Base-by-base conservation (phyloP, 2,329 filamentous ascomycete genomes). In the Cercospora canescens region DNA sequence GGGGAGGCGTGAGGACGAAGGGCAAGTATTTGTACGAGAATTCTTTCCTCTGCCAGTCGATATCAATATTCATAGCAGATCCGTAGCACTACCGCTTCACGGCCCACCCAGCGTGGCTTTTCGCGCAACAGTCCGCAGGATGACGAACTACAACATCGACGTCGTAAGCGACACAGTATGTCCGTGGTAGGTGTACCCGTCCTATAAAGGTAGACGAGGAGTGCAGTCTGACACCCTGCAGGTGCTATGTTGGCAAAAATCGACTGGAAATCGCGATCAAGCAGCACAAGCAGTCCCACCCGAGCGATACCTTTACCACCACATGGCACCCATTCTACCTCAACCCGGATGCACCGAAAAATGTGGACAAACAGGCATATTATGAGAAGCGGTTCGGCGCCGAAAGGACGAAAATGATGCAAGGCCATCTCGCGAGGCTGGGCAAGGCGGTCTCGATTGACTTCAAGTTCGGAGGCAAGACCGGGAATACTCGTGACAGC, bases 141-240 rank as follows among this genome's bases (percentile, higher is more conserved):
- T 94, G 91, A 87, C 89, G 21, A 87, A 88, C 73, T 91, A 94
- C 81, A 86, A 88, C 68, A 91, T 96, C 79, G 87, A 89, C 66
- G 87, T 93, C 75, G 88, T 93, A 65, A 92, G 87, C n/a, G 93
- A 96, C 88, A 91, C 88, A 2, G 86, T 95, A 72, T 96, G 92
- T 76, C 91, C 92, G 71, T 87, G 82, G 70, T 69, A 61, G 35
- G 58, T 57, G n/a, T 48, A 3, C 39, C 24, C 35, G 52, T 21
- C 37, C 24, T 28, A 56, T 21, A 32, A 9, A 18, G 7, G n/a
- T 21, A 16, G 30, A 56, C 11, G 34, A 28, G n/a, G n/a, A n/a
- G 45, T 26, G 37, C 21, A 58, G 55, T 35, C 64, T 67, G 57
- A 68, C 35, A 14, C 7, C 34, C 39, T 16, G 35, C 60, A 70